Base-by-base conservation (phyloP, 73 alveolate genomes). In the Stentor roeselii region DNA sequence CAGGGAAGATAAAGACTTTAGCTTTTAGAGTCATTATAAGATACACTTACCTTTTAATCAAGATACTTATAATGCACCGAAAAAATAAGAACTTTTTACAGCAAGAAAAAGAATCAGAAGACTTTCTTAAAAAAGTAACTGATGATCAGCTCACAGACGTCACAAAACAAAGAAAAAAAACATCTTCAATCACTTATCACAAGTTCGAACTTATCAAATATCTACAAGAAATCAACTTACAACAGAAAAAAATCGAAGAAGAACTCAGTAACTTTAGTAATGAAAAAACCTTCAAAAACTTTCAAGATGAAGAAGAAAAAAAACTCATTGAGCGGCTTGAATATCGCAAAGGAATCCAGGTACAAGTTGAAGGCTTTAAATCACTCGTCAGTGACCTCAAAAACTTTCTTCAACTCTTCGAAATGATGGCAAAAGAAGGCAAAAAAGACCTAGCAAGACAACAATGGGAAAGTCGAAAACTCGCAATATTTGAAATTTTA, bases 81-180 rank as follows among this genome's bases (percentile, higher is more conserved):
- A 67, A 67, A 67, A 67, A 67, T n/a, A 67, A 67, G 37, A 32
- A 67, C 34, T 67, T 21, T 67, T 67, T 67, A 67, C 41, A 21
- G n/a, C 80, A 67, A 40, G 80, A 67, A 32, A 0, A 67, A 67
- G 80, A 67, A 40, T 67, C 80, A 27, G 80, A 21, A 11, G 41
- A 15, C 34, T 67, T 67, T 67, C 41, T 67, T n/a, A 32, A 21
- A 34, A 67, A 67, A 40, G 80, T 32, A 67, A 30, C 21, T 0
- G 2, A 21, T 67, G 34, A 27, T 21, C 34, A 67, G 80, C 34
- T 67, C 21, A n/a, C 21, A 21, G 0, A 21, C 41, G 41, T 34
- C 14, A 67, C 80, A 21, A 21, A 14, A 21, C 80, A 67, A 32
- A 67, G 80, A 2, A 67, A 67, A 67, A 67, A 67, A 2, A 40